Conservation (phyloP, 2,329 filamentous ascomycete species). For the Stachybotrys elegans region DNA sequence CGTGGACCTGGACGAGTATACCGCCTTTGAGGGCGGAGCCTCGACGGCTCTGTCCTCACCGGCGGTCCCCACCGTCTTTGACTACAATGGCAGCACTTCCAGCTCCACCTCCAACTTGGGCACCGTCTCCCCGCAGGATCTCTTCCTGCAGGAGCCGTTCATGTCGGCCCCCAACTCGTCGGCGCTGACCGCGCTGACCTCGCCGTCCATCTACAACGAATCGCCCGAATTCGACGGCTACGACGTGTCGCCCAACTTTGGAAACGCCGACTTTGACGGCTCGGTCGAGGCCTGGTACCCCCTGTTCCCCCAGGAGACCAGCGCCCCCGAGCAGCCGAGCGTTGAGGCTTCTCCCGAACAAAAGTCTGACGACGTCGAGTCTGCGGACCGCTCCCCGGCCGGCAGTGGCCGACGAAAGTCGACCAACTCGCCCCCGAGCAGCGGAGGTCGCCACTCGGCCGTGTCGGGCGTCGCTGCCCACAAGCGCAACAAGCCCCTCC, state of each 20-base stretch:
- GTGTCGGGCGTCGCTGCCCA: constrained; percentile 67
- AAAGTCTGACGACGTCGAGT: constrained; percentile 45
- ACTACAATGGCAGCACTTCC: constrained; percentile 40
- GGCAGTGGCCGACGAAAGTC: constrained; percentile 43
- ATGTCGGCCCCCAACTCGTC: constrained; percentile 77
- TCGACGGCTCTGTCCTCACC: constrained; percentile 51
- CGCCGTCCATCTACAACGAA: constrained; percentile 72
- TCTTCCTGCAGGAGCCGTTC: constrained; percentile 64
- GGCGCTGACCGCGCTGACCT: constrained; percentile 78
- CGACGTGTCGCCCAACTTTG: constrained; percentile 75
- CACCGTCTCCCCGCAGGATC: constrained; percentile 81
- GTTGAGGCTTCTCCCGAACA: constrained; percentile 37
- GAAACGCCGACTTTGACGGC: constrained; percentile 48
- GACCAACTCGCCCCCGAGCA: constrained; percentile 34
- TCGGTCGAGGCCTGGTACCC: constrained; percentile 62
- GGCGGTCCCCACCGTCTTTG: constrained; percentile 44
- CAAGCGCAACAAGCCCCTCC: constrained; percentile 75
- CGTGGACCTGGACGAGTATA: constrained; percentile 54
- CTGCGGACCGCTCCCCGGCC: constrained; percentile 30
- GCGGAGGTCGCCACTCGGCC: constrained; percentile 56
- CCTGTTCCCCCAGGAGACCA: constrained; percentile 58
- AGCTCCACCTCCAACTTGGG: constrained; percentile 51
- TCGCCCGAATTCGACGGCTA: constrained; percentile 73
- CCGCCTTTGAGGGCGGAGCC: constrained; percentile 48
- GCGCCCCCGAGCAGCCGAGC: constrained; percentile 18